These are phyloP conservation scores for Apiospora pterosperma DNA, from an alignment of 2,329 filamentous ascomycete species.

Conservation along the genomic window DNA sequence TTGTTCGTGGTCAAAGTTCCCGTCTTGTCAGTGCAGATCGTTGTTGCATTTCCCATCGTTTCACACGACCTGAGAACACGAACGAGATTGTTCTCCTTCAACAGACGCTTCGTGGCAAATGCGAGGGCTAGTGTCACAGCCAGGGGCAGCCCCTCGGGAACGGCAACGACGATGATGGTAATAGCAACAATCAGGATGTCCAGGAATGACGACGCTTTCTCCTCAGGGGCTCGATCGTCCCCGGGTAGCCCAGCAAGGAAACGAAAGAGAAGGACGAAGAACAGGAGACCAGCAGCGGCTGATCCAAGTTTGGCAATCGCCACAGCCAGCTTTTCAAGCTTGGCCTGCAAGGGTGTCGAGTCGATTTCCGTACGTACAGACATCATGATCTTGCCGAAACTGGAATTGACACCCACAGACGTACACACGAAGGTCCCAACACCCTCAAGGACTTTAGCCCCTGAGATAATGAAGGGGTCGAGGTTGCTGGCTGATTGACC, in stretches of 20 bases:
- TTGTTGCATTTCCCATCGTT: slow-evolving; percentile 69
- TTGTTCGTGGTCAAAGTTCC: slow-evolving; percentile 72
- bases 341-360: slow-evolving; percentile 51
- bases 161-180: slow-evolving; percentile 66
- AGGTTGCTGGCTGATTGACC: slow-evolving; percentile 46
- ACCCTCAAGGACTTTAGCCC: slow-evolving; percentile 53
- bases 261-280: slow-evolving; percentile 75
- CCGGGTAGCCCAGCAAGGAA: slow-evolving; percentile 61
- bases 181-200: slow-evolving; percentile 62
- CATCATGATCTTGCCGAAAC: slow-evolving; percentile 54
- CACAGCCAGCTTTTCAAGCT: slow-evolving; percentile 47
- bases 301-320: slow-evolving; percentile 53
- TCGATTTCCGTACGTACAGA: slow-evolving; percentile 50
- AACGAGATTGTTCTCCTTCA: slow-evolving; percentile 70
- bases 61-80: slow-evolving; percentile 65
- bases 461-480: slow-evolving; percentile 62
- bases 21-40: slow-evolving; percentile 79
- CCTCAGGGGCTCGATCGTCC: slow-evolving; percentile 42
- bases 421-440: slow-evolving; percentile 52
- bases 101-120: slow-evolving; percentile 64
- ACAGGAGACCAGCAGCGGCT: slow-evolving; percentile 70
- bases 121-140: slow-evolving; percentile 67
- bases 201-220: slow-evolving; percentile 61
- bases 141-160: slow-evolving; percentile 63
- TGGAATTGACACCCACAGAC: slow-evolving; percentile 51